Conservation (phyloP, 805 yeast species). For the Myxozyma melibiosi region DNA sequence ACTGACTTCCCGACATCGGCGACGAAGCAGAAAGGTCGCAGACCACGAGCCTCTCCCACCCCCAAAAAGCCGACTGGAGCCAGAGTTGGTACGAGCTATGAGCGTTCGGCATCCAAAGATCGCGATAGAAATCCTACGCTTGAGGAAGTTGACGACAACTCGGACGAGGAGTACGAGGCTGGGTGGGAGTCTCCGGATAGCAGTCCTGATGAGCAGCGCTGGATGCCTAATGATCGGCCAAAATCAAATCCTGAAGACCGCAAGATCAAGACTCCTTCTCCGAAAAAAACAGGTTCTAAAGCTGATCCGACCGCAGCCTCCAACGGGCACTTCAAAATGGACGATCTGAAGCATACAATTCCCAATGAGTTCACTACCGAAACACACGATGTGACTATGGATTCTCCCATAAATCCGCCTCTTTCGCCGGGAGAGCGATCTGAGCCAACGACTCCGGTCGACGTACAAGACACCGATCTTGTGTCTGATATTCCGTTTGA, state of each 20-base stretch:
- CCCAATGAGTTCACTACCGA: constrained; percentile 4
- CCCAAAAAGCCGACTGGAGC: background rate
- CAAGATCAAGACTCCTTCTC: constrained; percentile 12
- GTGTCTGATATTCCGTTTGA: constrained; percentile 20
- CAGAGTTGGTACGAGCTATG: too few species aligned
- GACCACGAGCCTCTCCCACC: background rate
- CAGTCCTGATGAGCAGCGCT: constrained; percentile 1
- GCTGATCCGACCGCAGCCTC: constrained; percentile 37
- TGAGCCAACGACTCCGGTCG: constrained; percentile 3
- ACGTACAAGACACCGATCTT: background rate
- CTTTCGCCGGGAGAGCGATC: background rate
- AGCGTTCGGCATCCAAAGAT: background rate
- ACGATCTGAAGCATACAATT: constrained; percentile 22
- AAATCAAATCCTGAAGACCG: background rate
- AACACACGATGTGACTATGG: constrained; percentile 21
- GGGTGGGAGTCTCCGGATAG: constrained; percentile 7
- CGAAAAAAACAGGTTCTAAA: constrained; percentile 1
- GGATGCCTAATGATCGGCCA: background rate
- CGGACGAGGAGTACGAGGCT: background rate
- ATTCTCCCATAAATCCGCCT: constrained; percentile 4
- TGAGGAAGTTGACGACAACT: background rate
- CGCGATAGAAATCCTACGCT: background rate
- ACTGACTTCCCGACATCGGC: background rate
- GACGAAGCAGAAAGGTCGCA: background rate
- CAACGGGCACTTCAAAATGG: constrained; percentile 39